These are phyloP conservation scores for Dryas drummondii DNA, from an alignment of 306 rosid species.

Conservation along the genomic window DNA sequence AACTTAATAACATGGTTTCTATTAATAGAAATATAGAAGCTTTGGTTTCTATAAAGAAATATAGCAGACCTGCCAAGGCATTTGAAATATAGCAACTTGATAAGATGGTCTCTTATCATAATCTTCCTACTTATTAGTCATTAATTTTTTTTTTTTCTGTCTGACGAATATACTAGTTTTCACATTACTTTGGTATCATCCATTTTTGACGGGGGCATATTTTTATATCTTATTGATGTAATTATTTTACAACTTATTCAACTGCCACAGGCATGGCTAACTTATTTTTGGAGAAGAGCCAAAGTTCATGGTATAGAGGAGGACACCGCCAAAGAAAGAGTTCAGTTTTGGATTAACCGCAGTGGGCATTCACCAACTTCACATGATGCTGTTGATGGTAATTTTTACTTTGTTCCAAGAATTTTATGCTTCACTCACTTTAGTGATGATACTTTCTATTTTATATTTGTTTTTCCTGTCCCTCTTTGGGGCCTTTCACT, in stretches of 20 bases:
- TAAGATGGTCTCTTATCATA: background rate
- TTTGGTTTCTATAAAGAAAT: background rate
- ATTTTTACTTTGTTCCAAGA: conserved; percentile 7
- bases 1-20: background rate
- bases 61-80: background rate
- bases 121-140: background rate
- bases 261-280: conserved; percentile 83
- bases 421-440: background rate
- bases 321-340: conserved; percentile 78
- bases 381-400: conserved; percentile 94
- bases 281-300: conserved; percentile 98
- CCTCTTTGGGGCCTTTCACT: background rate
- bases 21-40: background rate
- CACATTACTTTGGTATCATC: background rate
- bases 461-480: background rate
- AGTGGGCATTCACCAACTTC: conserved; percentile 83
- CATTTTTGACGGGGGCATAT: background rate
- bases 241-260: background rate
- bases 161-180: background rate
- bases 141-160: background rate
- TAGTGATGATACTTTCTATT: background rate
- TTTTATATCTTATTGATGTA: background rate
- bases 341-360: conserved; percentile 88
- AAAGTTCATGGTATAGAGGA: conserved; percentile 80
- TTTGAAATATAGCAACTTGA: background rate